Conservation (phyloP, 2,329 filamentous ascomycete genomes). For the Ceratocystis alfenasii region DNA sequence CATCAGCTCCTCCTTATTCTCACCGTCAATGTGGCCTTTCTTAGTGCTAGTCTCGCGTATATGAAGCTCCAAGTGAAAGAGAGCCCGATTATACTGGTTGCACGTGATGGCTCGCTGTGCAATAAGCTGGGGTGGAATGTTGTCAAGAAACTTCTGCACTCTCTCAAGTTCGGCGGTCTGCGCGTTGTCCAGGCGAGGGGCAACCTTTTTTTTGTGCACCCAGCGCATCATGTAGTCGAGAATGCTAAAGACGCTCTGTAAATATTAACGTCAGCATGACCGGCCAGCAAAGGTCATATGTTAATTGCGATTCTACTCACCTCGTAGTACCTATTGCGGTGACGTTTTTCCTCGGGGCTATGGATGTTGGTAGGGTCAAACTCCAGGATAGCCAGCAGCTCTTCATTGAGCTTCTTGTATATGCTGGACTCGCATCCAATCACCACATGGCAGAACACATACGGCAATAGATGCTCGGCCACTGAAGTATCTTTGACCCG, state of each 20-base stretch:
- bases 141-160: slow-evolving; percentile 41
- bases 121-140: slow-evolving; percentile 61
- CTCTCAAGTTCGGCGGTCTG: slow-evolving; percentile 39
- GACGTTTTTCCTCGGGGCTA: slow-evolving; percentile 47
- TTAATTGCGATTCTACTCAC: slow-evolving; percentile 37
- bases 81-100: slow-evolving; percentile 77
- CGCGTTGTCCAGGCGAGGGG: slow-evolving; percentile 26
- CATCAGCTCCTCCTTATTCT: slow-evolving; percentile 38
- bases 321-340: slow-evolving; percentile 76
- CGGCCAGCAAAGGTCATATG: not conserved
- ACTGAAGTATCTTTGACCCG: slow-evolving; percentile 76
- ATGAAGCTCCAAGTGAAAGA: slow-evolving; percentile 92
- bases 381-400: slow-evolving; percentile 63
- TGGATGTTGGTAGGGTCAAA: slow-evolving; percentile 37
- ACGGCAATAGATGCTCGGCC: slow-evolving; percentile 78
- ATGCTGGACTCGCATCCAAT: slow-evolving; percentile 38
- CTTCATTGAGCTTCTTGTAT: slow-evolving; percentile 31
- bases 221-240: slow-evolving; percentile 87
- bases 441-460: slow-evolving; percentile 70
- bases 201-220: slow-evolving; percentile 52
- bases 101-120: slow-evolving; percentile 84
- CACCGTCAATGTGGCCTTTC: slow-evolving; percentile 36
- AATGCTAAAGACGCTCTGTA: slow-evolving; percentile 71
- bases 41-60: slow-evolving; percentile 38
- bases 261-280: slow-evolving; percentile 23